Base-by-base conservation (phyloP, 257 asterid species). In the Fraxinus americana region DNA sequence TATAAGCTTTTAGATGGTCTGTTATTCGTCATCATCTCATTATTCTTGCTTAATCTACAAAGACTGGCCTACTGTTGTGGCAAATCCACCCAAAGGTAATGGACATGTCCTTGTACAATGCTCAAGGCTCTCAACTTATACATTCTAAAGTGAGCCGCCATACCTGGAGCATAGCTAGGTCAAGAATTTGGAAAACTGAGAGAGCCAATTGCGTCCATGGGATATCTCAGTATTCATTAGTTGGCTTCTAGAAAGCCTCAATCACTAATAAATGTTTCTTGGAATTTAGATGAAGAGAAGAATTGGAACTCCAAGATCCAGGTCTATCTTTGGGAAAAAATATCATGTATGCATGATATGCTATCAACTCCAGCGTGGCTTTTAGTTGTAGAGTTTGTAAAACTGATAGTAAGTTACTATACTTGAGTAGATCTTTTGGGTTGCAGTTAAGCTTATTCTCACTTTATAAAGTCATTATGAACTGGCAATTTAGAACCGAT, bases 221-320 rank as follows among this genome's bases (percentile, higher is more conserved):
- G 65, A 54, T 19, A 54, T 54, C n/a, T 6, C 23, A 17, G 21
- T 54, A n/a, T 54, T 54, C 21, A 54, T 54, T 54, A 16, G 65
- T 16, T 54, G 65, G 65, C 65, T 54, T 54, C 65, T 54, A 7
- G 65, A 54, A 54, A 54, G 65, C 65, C n/a, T 54, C 65, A 54
- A 54, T 16, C 5, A 39, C 10, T 70, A 0, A 45, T 21, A 34
- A 70, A 10, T 27, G 12, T 25, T 27, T 45, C 23, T 23, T 25
- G 63, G 75, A 71, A 25, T 70, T 23, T 35, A 36, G 39, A n/a
- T 35, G 63, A 45, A 71, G 35, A 71, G 19, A 30, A 19, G 12
- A 36, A 27, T 5, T 35, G 32, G 48, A 38, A 70, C 38, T 36
- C 57, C 8, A 27, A 27, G 38, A 45, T 5, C 35, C 0, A 9